These are phyloP conservation scores for Ceratobasidium papillatum DNA, from an alignment of 1,284 basidiomycete species.

Conservation along the genomic window DNA sequence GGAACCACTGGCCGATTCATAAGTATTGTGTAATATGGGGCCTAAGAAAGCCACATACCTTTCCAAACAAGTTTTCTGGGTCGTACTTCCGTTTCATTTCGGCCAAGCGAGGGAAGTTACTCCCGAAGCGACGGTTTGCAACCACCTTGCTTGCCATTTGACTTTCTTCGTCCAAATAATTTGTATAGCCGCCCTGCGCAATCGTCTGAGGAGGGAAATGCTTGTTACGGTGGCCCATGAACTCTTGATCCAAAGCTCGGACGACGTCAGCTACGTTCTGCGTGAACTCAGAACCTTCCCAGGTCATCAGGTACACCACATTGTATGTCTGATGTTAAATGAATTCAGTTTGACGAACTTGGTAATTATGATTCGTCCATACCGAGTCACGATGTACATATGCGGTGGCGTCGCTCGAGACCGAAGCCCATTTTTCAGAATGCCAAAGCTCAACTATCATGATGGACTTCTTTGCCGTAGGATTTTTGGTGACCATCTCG, in stretches of 20 bases:
- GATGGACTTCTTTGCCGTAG: not conserved
- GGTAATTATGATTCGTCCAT: not conserved
- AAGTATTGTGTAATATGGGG: not conserved
- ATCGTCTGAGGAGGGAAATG: slow-evolving; percentile 13
- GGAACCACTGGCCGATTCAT: not conserved
- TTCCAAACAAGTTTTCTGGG: slow-evolving; percentile 38
- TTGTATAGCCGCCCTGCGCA: slow-evolving; percentile 16
- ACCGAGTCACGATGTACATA: slow-evolving; percentile 31
- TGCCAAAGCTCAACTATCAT: not conserved
- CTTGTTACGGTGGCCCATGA: not conserved
- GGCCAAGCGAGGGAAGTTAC: slow-evolving; percentile 33
- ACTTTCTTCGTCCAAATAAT: slow-evolving; percentile 12
- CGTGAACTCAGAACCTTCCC: slow-evolving; percentile 6
- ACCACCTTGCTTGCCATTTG: slow-evolving; percentile 3
- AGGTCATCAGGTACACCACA: not conserved
- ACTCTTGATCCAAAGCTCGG: not conserved
- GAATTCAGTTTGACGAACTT: too few relatives aligned
- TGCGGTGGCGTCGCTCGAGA: slow-evolving; percentile 24
- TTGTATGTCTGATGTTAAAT: not conserved
- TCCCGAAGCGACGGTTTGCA: slow-evolving; percentile 27
- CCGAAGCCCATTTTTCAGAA: not conserved
- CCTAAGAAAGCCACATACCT: not conserved
- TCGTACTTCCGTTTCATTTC: slow-evolving; percentile 41
- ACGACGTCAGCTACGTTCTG: not conserved
- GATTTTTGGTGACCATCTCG: slow-evolving; percentile 1